Evolutionary conservation across 2,329 filamentous ascomycete genomes (phyloP), one percentile per base, ranked within the genome.

Genomic region (Neospermospora avenae): DNA sequence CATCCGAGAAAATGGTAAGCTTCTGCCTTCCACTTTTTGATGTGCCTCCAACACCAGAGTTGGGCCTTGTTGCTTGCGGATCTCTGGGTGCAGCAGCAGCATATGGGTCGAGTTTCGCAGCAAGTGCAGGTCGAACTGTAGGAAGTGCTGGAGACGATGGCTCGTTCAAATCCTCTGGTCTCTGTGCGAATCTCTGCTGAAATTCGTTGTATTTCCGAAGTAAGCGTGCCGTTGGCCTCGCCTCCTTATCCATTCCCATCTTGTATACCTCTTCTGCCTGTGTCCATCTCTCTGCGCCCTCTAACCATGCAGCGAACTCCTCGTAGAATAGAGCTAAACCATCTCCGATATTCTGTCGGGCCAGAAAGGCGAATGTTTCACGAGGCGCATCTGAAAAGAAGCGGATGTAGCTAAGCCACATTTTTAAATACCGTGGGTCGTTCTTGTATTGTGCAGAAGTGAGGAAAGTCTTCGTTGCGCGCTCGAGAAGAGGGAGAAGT

Each of bases 181-280:
- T 83, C 59, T 86, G 83, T n/a, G 87, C 85, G 60, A 85, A 85
- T 63, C 95, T 83, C 68, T 88, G 83, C 76, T 96, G 88, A 68
- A 99, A 99, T 73, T 98, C 93, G 68, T 85, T 87, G 75, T 92
- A 97, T 76, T 97, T 98, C 71, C 95, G 88, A 59, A 92, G 72
- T 65, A 99, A 77, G 46, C 95, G 84, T 72, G 93, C 88, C 0
- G 84, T 82, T 2, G 95, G 95, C 39, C 90, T 83, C 3, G 95
- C 95, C 69, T 96, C 92, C 44, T 87, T 86, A 74, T 97, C 90
- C 57, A 99, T 88, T 1, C 95, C 95, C 65, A 96, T 79, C 68
- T 88, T 87, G 74, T 96, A 98, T 0, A 99, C 90, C 74, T 99
- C 95, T 68, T 96, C 92, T 0, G 95, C 93, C 74, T 99, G 95